These are phyloP conservation scores for Kwoniella newhampshirensis DNA, from an alignment of 768 basidiomycete species.

Conservation along the genomic window DNA sequence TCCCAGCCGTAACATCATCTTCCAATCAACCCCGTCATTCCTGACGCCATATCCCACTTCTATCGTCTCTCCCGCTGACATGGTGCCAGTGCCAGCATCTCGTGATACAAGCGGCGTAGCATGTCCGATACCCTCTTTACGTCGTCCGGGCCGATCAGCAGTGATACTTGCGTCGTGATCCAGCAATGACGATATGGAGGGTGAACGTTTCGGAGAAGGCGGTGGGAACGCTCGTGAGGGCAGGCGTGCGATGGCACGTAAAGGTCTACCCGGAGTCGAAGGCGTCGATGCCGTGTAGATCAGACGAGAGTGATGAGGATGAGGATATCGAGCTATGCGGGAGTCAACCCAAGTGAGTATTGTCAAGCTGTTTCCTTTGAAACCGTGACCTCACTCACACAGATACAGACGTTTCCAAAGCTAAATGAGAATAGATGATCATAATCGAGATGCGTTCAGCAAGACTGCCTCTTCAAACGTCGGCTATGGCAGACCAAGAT, in stretches of 20 bases:
- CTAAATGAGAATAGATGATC: conserved; percentile 14
- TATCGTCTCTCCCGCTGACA: neutral
- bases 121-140: conserved; percentile 14
- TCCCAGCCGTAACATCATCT: conserved; percentile 47
- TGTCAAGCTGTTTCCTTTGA: too few species aligned
- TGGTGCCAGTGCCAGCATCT: neutral
- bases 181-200: conserved; percentile 13
- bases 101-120: conserved; percentile 10
- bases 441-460: conserved; percentile 31
- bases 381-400: too few species aligned
- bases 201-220: conserved; percentile 42
- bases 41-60: conserved; percentile 42
- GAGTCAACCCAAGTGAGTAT: too few species aligned
- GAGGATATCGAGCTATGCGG: conserved; percentile 40
- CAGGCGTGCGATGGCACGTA: conserved; percentile 44
- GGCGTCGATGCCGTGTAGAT: conserved; percentile 19
- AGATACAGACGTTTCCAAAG: conserved; percentile 53
- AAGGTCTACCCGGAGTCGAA: neutral
- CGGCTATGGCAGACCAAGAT: neutral
- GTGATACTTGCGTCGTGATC: neutral
- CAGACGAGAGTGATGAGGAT: conserved; percentile 45
- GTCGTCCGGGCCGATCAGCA: neutral
- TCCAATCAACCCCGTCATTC: conserved; percentile 52
- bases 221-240: conserved; percentile 49
- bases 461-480: conserved; percentile 16